phyloP scores from a whole-genome alignment of 129 eudicot genomes.

The Silybum marianum region DNA sequence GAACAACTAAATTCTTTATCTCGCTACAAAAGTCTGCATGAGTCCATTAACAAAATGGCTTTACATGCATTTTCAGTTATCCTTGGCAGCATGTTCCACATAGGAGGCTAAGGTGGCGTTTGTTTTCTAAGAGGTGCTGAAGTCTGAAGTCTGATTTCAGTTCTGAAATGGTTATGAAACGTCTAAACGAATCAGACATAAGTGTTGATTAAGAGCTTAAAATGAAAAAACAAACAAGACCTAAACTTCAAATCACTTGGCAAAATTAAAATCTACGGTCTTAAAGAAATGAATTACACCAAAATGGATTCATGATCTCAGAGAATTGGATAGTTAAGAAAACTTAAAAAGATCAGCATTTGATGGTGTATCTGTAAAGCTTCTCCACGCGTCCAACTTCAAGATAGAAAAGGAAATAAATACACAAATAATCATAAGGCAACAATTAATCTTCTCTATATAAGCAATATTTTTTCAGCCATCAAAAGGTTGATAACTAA shows the following conservation, averaged over 20 bases:
- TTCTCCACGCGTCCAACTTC: conserved; percentile 7
- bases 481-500: conserved; percentile 4
- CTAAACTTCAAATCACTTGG: too few species aligned
- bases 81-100: neutral
- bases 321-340: neutral
- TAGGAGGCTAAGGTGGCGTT: neutral
- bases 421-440: neutral
- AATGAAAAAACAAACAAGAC: too few species aligned
- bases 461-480: neutral
- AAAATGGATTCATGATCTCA: neutral
- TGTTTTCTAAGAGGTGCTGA: too few species aligned
- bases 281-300: neutral
- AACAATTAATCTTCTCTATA: neutral
- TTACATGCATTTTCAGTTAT: neutral
- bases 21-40: neutral
- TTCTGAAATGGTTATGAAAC: too few species aligned
- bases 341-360: neutral
- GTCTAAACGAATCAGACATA: too few species aligned
- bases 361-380: neutral
- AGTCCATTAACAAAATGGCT: neutral
- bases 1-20: neutral
- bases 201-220: too few species aligned
- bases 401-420: neutral
- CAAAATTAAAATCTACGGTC: neutral
- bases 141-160: too few species aligned